These are phyloP conservation scores for Tricholoma flavovirens DNA, from an alignment of 768 basidiomycete species.

Conservation along the genomic window DNA sequence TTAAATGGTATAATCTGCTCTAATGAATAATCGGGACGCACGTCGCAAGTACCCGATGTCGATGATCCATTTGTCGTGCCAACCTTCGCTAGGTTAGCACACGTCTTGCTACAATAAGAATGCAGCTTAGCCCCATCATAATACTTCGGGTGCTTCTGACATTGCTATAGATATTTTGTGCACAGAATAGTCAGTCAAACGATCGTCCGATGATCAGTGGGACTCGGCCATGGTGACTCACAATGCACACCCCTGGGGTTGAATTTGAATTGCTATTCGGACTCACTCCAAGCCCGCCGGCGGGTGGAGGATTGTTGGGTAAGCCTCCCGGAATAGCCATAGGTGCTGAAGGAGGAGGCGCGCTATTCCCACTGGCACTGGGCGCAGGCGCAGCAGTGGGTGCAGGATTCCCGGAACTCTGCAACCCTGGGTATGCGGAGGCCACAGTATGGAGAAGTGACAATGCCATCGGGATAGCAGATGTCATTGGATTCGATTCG, in stretches of 20 bases:
- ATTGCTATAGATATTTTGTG: constrained; percentile 33
- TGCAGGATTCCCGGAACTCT: constrained; percentile 24
- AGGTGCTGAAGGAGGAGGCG: constrained; percentile 26
- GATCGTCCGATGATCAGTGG: constrained; percentile 2
- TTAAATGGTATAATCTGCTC: not conserved
- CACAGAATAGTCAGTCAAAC: constrained; percentile 4
- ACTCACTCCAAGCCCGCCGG: constrained; percentile 18
- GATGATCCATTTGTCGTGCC: constrained; percentile 16
- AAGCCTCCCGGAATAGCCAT: constrained; percentile 23
- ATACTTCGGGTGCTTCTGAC: constrained; percentile 50
- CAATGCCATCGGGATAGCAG: constrained; percentile 39
- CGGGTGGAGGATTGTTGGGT: constrained; percentile 18
- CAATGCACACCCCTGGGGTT: constrained; percentile 43
- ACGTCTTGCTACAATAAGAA: constrained; percentile 54
- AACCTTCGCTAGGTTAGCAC: constrained; percentile 41
- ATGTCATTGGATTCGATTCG: constrained; percentile 28
- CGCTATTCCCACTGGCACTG: constrained; percentile 10
- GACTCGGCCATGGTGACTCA: constrained; percentile 25
- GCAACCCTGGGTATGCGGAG: constrained; percentile 22
- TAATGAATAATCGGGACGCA: constrained; percentile 23
- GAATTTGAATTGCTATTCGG: constrained; percentile 24
- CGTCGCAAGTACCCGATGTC: constrained; percentile 45
- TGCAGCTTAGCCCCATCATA: constrained; percentile 51
- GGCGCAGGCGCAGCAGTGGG: constrained; percentile 16
- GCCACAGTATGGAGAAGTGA: constrained; percentile 37